Base-by-base conservation (phyloP, 192 early-diverging fungal genomes). In the Dimargaris verticillata region DNA sequence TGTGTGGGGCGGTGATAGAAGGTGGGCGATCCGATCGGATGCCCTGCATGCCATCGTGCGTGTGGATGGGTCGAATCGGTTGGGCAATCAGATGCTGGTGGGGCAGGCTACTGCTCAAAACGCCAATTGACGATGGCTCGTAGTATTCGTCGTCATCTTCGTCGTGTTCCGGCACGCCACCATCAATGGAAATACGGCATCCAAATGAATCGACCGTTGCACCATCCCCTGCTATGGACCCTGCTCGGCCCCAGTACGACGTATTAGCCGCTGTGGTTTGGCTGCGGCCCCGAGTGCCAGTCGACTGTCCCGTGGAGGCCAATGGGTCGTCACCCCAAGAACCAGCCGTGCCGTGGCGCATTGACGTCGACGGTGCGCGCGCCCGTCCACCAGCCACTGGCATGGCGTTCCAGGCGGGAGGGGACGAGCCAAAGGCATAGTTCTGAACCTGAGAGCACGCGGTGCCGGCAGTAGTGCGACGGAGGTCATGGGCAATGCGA, bases 361-460 rank as follows among this genome's bases (percentile, higher is more conserved):
- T 17, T 22, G 47, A 48, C 18, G 15, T 20, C 2, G 51, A 13
- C 22, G 20, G 20, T 3, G 51, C 18, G 12, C 51, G n/a, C 51
- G 4, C 20, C 20, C 51, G 51, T n/a, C 22, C 25, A 18, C 20
- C 45, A 63, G 61, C 71, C 61, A 60, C 66, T 63, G 48, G 76
- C 13, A 66, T 60, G 1, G 71, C 70, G 69, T 86, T 82, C 85
- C 85, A 87, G 18, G 82, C 78, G 15, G 85, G 85, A 25, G 85
- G 84, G 0, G 85, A 86, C 7, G 79, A 73, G 13, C 83, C 75
- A 53, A 85, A 70, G 10, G 57, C 42, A n/a, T 59, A 59, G n/a
- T 59, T 44, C 43, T 59, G 57, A 13, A 59, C 20, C 7, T 59
- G 57, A 25, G 13, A 42, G 18, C n/a, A 42, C 13, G 33, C n/a